These are phyloP conservation scores for Rhizopus microsporus DNA, from an alignment of 371 early-diverging fungal genomes.

Conservation along the genomic window DNA sequence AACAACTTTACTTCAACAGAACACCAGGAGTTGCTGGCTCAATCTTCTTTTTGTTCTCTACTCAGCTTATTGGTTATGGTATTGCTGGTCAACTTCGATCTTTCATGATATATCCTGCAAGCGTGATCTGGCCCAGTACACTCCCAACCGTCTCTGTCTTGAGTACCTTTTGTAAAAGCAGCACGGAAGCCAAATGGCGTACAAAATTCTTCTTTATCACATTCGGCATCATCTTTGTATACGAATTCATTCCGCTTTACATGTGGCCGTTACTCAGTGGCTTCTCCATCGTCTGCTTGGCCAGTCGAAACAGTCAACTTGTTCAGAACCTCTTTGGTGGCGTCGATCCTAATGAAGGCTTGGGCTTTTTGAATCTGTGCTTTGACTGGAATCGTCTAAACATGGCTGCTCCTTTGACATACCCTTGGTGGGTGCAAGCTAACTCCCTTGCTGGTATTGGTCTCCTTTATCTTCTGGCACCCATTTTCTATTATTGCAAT, in stretches of 20 bases:
- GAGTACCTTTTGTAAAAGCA: conserved; percentile 63
- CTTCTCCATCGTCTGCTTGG: conserved; percentile 51
- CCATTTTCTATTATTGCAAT: conserved; percentile 39
- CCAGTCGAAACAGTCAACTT: conserved; percentile 48
- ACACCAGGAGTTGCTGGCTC: conserved; percentile 45
- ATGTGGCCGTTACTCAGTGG: conserved; percentile 48
- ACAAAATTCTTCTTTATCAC: conserved; percentile 54
- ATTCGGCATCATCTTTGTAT: conserved; percentile 36
- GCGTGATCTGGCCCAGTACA: conserved; percentile 87
- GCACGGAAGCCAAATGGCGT: conserved; percentile 62
- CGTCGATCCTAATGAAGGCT: conserved; percentile 42
- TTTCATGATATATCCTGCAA: conserved; percentile 82
- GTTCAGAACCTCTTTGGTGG: conserved; percentile 52
- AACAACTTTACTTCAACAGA: conserved; percentile 51
- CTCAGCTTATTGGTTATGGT: conserved; percentile 82
- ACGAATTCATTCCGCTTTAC: conserved; percentile 50
- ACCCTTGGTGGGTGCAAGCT: conserved; percentile 63
- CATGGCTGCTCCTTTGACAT: conserved; percentile 58
- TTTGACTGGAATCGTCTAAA: conserved; percentile 54
- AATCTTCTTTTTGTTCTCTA: conserved; percentile 57
- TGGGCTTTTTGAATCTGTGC: conserved; percentile 47
- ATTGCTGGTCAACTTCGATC: conserved; percentile 76
- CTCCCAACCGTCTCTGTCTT: conserved; percentile 77
- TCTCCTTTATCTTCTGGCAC: conserved; percentile 37
- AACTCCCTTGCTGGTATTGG: conserved; percentile 40